phyloP scores from a whole-genome alignment of 75 land plant species.

The Cryptomeria japonica region DNA sequence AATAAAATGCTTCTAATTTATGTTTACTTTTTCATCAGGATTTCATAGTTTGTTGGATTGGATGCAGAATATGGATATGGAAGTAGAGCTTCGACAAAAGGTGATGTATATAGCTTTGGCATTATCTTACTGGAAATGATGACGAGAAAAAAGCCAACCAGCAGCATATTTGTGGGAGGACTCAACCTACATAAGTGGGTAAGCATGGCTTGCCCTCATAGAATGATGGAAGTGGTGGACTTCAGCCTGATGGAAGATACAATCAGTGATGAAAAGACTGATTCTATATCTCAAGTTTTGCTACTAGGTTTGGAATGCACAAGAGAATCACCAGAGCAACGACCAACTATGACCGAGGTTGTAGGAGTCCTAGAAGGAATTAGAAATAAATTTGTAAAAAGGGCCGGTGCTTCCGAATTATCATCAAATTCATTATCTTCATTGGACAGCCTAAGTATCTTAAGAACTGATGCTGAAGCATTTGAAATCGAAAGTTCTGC shows the following conservation, averaged over 20 bases:
- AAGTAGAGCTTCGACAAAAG: neutral
- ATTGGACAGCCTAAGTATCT: neutral
- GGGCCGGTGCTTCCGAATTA: neutral
- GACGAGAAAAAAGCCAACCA: conserved; percentile 14
- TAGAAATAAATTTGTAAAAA: neutral
- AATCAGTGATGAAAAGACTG: neutral
- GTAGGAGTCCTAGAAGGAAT: neutral
- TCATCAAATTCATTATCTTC: neutral
- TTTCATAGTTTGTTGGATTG: neutral
- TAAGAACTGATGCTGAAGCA: neutral
- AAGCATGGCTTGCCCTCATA: neutral
- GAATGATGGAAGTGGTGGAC: conserved; percentile 1
- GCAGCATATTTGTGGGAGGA: conserved; percentile 13
- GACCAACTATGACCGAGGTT: conserved; percentile 13
- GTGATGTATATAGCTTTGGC: conserved; percentile 19
- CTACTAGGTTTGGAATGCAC: conserved; percentile 1
- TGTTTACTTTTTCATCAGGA: neutral
- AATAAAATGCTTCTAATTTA: neutral
- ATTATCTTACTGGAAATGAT: conserved; percentile 7
- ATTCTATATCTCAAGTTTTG: neutral
- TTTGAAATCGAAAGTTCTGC: neutral
- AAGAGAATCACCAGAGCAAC: conserved; percentile 6
- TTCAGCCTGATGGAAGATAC: neutral
- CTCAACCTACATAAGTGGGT: conserved; percentile 8
- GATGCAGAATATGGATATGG: conserved; percentile 15